phyloP scores from a whole-genome alignment of 75 land plant genomes.

The Cryptomeria japonica region DNA sequence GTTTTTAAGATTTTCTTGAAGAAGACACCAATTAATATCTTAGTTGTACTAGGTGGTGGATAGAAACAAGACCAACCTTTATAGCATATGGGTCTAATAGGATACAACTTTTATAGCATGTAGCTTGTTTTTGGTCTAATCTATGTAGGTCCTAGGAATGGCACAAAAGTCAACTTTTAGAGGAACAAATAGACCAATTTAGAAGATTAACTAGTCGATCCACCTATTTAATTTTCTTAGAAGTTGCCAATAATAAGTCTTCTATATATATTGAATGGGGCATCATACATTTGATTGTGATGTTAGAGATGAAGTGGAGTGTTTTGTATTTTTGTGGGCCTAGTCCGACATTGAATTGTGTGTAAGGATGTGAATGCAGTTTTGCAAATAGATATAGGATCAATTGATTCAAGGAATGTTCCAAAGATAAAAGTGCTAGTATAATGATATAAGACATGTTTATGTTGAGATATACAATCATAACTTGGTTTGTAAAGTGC shows the following conservation, averaged over 20 bases:
- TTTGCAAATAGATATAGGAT: too few relatives aligned
- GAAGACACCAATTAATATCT: background rate
- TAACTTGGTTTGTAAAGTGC: too few relatives aligned
- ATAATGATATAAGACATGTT: too few relatives aligned
- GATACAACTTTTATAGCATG: background rate
- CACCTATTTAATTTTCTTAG: too few relatives aligned
- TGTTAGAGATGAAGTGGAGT: background rate
- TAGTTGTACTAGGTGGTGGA: background rate
- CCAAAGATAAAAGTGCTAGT: background rate
- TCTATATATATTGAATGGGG: background rate
- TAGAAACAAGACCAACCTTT: background rate
- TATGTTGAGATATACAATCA: too few relatives aligned
- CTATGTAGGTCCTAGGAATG: background rate
- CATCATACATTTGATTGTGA: background rate
- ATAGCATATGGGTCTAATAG: background rate
- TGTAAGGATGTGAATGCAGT: background rate
- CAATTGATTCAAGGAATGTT: background rate
- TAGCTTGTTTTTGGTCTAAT: background rate
- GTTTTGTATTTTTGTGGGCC: background rate
- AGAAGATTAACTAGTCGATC: too few relatives aligned
- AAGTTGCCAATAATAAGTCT: background rate
- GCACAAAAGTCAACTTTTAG: too few relatives aligned
- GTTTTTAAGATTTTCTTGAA: background rate
- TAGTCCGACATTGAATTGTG: background rate
- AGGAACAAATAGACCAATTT: too few relatives aligned